These are phyloP conservation scores for Mercurialis annua DNA, from an alignment of 345 rosid genomes.

Conservation along the genomic window DNA sequence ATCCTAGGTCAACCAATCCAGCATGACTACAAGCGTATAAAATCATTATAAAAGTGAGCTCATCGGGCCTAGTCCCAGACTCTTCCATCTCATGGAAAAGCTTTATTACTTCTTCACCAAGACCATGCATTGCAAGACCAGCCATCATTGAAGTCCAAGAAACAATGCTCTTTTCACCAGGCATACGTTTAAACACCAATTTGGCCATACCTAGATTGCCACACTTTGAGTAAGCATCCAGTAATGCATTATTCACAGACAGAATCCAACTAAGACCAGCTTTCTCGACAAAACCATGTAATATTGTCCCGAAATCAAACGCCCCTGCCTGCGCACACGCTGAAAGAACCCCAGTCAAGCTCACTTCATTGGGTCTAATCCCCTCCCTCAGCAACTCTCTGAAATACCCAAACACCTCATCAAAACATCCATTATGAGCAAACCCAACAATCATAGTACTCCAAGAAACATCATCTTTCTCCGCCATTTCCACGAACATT, in stretches of 20 bases:
- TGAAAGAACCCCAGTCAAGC: constrained; percentile 90
- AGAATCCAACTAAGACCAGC: constrained; percentile 70
- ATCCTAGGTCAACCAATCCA: constrained; percentile 82
- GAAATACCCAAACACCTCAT: constrained; percentile 42
- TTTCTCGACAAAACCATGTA: constrained; percentile 76
- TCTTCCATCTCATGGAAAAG: constrained; percentile 64
- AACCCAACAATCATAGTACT: constrained; percentile 56
- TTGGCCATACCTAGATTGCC: constrained; percentile 69
- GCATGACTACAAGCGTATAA: constrained; percentile 96
- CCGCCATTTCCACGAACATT: constrained; percentile 62
- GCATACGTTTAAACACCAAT: constrained; percentile 60
- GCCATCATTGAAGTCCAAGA: constrained; percentile 90
- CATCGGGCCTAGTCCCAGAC: constrained; percentile 58
- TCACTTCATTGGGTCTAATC: constrained; percentile 48
- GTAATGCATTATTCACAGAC: constrained; percentile 72
- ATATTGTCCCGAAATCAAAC: constrained; percentile 70
- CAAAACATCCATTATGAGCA: constrained; percentile 44
- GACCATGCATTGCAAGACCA: constrained; percentile 78
- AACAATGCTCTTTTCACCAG: constrained; percentile 59
- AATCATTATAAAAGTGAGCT: constrained; percentile 61
- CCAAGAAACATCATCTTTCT: constrained; percentile 58
- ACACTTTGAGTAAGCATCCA: constrained; percentile 79
- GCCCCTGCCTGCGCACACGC: constrained; percentile 89
- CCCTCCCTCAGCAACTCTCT: constrained; percentile 41
- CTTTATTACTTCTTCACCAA: constrained; percentile 60